Percentiles rank a stretch among this genome's conserved stretches.
These are phyloP conservation scores for Pichia sp. DNA, from an alignment of 1,139 yeast species.

Conservation along the genomic window DNA sequence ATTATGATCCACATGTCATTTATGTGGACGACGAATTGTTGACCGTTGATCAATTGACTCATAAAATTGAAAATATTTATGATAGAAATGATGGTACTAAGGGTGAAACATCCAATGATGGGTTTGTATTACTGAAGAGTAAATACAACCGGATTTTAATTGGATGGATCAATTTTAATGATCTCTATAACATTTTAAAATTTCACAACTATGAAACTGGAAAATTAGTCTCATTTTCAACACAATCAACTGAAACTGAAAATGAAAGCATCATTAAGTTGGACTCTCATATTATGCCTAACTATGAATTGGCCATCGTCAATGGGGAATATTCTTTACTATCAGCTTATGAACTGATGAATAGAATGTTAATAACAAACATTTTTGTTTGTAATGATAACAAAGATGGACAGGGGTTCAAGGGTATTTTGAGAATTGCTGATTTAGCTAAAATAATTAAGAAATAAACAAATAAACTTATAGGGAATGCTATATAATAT, in stretches of 20 bases:
- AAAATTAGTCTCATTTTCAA: conserved; percentile 10
- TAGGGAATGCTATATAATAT: neutral
- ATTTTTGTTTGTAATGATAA: conserved; percentile 23
- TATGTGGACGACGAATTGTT: conserved; percentile 22
- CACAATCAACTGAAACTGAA: neutral
- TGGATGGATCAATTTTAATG: conserved; percentile 17
- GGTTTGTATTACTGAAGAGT: conserved; percentile 17
- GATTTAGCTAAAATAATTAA: conserved; percentile 24
- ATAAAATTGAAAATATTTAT: conserved; percentile 29
- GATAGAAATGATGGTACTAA: conserved; percentile 19
- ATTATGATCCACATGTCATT: conserved; percentile 4
- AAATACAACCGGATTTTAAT: conserved; percentile 7
- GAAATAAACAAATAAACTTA: neutral
- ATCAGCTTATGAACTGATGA: conserved; percentile 33
- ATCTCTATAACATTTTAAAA: conserved; percentile 6
- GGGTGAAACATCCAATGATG: conserved; percentile 14
- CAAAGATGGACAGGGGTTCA: conserved; percentile 18
- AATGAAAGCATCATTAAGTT: conserved; percentile 9
- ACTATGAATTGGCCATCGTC: conserved; percentile 23
- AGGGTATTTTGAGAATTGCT: conserved; percentile 30
- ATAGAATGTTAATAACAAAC: conserved; percentile 29
- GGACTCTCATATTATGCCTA: conserved; percentile 6
- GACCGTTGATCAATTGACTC: conserved; percentile 31
- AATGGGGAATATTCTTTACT: conserved; percentile 26
- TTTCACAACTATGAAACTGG: neutral